These are phyloP conservation scores for Galerina sulciceps DNA, from an alignment of 768 basidiomycete genomes.

Conservation along the genomic window DNA sequence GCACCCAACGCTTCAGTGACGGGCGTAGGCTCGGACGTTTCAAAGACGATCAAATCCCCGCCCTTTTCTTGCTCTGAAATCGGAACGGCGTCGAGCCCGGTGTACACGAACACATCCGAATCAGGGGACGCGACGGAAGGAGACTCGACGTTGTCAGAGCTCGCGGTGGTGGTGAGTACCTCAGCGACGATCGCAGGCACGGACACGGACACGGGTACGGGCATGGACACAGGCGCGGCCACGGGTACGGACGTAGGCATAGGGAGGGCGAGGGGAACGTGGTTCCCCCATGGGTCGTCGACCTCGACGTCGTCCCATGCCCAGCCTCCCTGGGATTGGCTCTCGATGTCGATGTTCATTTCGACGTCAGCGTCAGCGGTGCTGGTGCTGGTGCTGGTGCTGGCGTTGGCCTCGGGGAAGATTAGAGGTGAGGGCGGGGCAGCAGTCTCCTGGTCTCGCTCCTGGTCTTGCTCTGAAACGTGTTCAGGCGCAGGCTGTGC, in stretches of 20 bases:
- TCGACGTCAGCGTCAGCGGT: not conserved
- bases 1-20: not conserved
- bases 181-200: not conserved
- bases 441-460: too few relatives aligned
- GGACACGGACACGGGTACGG: not conserved
- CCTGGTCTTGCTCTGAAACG: too few relatives aligned
- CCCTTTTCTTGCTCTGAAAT: not conserved
- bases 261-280: too few relatives aligned
- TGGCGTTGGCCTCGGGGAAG: not conserved
- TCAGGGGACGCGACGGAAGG: not conserved
- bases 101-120: conserved; percentile 13
- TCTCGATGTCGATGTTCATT: not conserved
- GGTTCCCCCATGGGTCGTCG: conserved; percentile 14
- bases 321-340: not conserved
- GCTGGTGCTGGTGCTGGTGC: not conserved
- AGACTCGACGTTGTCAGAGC: not conserved
- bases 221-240: not conserved
- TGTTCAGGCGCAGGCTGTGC: too few relatives aligned
- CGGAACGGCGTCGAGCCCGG: not conserved
- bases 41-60: conserved; percentile 3
- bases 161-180: not conserved
- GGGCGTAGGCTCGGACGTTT: not conserved
- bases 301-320: conserved; percentile 3
- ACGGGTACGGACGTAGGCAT: not conserved
- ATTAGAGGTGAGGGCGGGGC: too few relatives aligned